phyloP scores from a whole-genome alignment of 2,329 filamentous ascomycete species.

The Phaeosphaeriaceae sp. region DNA sequence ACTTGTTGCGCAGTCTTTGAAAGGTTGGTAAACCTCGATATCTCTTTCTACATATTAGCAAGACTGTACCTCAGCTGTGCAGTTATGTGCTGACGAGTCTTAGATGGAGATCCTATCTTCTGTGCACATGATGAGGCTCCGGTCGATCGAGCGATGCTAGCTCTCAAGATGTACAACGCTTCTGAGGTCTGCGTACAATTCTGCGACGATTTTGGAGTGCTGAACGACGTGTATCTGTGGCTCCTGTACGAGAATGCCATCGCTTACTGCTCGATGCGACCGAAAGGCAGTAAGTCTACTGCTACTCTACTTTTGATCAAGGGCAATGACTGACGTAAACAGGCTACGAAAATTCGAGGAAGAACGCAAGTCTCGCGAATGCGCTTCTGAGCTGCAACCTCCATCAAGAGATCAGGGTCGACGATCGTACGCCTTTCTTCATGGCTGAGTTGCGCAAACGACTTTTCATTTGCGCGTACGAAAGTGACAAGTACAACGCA shows the following conservation, averaged over 20 bases:
- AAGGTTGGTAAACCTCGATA: conserved; percentile 25
- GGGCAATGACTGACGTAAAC: background rate
- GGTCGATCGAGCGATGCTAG: conserved; percentile 31
- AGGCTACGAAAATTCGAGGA: conserved; percentile 43
- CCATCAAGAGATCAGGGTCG: conserved; percentile 42
- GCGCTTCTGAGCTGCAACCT: conserved; percentile 47
- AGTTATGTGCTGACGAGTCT: too few relatives aligned
- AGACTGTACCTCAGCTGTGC: too few relatives aligned
- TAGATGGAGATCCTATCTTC: conserved; percentile 44
- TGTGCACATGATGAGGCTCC: conserved; percentile 35
- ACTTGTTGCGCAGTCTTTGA: conserved; percentile 41
- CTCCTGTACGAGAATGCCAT: conserved; percentile 40
- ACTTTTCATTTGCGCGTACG: conserved; percentile 40
- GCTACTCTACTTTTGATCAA: background rate
- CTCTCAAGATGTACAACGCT: conserved; percentile 32
- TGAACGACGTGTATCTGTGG: conserved; percentile 46
- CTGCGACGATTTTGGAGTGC: conserved; percentile 38
- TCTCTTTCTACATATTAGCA: too few relatives aligned
- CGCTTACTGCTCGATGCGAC: conserved; percentile 32
- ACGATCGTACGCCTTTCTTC: conserved; percentile 45
- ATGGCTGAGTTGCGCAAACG: conserved; percentile 45
- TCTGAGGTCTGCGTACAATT: conserved; percentile 41
- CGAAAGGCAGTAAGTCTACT: conserved; percentile 35
- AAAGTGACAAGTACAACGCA: conserved; percentile 58
- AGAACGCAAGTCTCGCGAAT: conserved; percentile 37